phyloP scores from a whole-genome alignment of 805 yeast species.

The Kazachstania bromeliacearum region DNA sequence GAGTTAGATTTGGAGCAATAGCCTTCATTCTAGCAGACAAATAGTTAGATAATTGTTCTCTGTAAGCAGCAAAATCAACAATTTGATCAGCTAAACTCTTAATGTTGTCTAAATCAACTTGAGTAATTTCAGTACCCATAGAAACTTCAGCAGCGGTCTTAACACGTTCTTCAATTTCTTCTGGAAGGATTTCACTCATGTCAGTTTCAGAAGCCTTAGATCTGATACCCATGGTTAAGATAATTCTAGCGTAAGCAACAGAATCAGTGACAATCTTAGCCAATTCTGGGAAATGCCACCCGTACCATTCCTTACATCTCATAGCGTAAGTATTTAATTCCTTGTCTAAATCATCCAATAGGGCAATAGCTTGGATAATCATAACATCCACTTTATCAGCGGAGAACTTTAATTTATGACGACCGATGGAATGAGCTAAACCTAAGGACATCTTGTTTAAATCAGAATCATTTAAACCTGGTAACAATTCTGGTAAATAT shows the following conservation, averaged over 20 bases:
- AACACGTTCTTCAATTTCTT: constrained; percentile 83
- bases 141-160: constrained; percentile 94
- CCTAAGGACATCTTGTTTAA: constrained; percentile 93
- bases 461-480: constrained; percentile 81
- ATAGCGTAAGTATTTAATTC: constrained; percentile 96
- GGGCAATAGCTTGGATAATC: constrained; percentile 98
- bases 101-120: constrained; percentile 78
- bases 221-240: constrained; percentile 89
- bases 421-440: constrained; percentile 96
- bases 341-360: constrained; percentile 93
- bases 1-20: constrained; percentile 94
- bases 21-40: constrained; percentile 94
- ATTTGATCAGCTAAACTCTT: constrained; percentile 90
- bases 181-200: constrained; percentile 83
- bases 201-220: constrained; percentile 86
- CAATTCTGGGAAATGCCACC: constrained; percentile 99
- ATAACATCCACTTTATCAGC: constrained; percentile 98
- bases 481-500: constrained; percentile 84
- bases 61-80: constrained; percentile 89
- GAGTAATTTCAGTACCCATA: constrained; percentile 98
- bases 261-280: constrained; percentile 95
- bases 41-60: constrained; percentile 91
- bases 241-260: constrained; percentile 90
- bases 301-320: constrained; percentile 99
- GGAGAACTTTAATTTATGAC: constrained; percentile 93